Evolutionary conservation across 495 filamentous ascomycete genomes (phyloP).

Genomic region (Penicillium ochrochloron): DNA sequence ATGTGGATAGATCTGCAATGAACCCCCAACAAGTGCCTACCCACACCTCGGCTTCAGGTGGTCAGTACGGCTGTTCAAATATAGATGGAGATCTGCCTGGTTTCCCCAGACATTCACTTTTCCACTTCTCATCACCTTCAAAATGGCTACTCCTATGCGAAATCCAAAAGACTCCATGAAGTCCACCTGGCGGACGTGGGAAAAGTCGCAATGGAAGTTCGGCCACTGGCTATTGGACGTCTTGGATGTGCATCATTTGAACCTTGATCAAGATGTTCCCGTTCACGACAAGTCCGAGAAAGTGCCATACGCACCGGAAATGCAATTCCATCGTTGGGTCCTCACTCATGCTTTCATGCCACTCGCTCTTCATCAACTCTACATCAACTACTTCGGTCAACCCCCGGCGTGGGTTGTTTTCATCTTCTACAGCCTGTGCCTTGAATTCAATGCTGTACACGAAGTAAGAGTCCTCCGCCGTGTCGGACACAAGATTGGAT

Average conservation of each 20-base stretch:
- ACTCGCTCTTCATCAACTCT: not conserved
- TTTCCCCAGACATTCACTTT: not conserved
- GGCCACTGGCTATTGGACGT: slow-evolving; percentile 34
- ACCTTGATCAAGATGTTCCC: slow-evolving; percentile 22
- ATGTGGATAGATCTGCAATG: not conserved
- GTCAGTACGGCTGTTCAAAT: not conserved
- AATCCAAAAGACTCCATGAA: slow-evolving; percentile 35
- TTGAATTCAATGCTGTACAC: slow-evolving; percentile 33
- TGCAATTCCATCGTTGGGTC: slow-evolving; percentile 35
- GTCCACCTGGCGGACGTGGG: slow-evolving; percentile 34
- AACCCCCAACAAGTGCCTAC: not conserved
- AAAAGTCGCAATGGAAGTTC: slow-evolving; percentile 28
- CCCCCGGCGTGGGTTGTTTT: slow-evolving; percentile 29
- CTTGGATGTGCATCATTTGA: slow-evolving; percentile 30
- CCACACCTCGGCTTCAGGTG: not conserved
- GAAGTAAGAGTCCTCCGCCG: slow-evolving; percentile 35
- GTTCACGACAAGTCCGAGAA: slow-evolving; percentile 34
- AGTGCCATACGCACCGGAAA: slow-evolving; percentile 30
- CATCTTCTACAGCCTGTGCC: slow-evolving; percentile 22
- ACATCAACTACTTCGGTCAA: slow-evolving; percentile 2
- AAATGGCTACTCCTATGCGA: not conserved
- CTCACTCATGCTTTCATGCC: slow-evolving; percentile 5
- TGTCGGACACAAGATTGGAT: slow-evolving; percentile 32
- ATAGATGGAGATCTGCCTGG: not conserved
- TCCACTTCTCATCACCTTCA: not conserved